Evolutionary conservation across 768 basidiomycete species (phyloP).

Genomic region (Rhizopogon vinicolor): DNA sequence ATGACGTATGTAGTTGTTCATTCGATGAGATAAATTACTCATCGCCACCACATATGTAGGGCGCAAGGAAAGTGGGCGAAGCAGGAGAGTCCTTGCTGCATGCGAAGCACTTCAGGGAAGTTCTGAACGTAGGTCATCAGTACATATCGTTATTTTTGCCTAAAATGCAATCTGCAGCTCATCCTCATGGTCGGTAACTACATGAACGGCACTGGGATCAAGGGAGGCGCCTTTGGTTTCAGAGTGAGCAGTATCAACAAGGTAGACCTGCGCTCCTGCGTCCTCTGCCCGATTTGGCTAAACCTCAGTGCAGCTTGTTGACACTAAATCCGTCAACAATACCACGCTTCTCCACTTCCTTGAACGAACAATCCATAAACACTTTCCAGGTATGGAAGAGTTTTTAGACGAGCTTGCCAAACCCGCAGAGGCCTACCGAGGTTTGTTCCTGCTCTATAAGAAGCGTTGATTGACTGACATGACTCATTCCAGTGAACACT

Average conservation of each 20-base stretch:
- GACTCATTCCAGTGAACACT: slow-evolving; percentile 61
- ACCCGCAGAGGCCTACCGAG: slow-evolving; percentile 90
- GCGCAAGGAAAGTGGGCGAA: slow-evolving; percentile 73
- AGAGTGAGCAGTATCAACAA: slow-evolving; percentile 97
- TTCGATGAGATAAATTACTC: not conserved
- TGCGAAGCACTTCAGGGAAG: slow-evolving; percentile 85
- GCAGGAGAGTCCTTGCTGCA: slow-evolving; percentile 77
- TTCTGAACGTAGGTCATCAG: slow-evolving; percentile 62
- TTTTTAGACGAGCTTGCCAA: slow-evolving; percentile 88
- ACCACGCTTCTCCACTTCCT: slow-evolving; percentile 94
- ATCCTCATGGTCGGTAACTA: slow-evolving; percentile 96
- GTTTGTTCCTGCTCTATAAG: slow-evolving; percentile 35
- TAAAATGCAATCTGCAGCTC: slow-evolving; percentile 39
- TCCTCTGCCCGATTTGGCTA: not conserved
- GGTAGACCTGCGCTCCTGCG: slow-evolving; percentile 34
- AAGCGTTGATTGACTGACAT: not conserved
- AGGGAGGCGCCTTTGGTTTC: slow-evolving; percentile 97
- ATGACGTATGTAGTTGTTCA: slow-evolving; percentile 53
- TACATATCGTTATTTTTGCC: not conserved
- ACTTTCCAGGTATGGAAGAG: slow-evolving; percentile 82
- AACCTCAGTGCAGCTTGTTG: slow-evolving; percentile 66
- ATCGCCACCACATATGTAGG: slow-evolving; percentile 36
- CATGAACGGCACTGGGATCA: slow-evolving; percentile 95
- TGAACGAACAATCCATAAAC: slow-evolving; percentile 80
- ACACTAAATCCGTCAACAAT: slow-evolving; percentile 94